Percentiles rank a stretch among this genome's conserved stretches.
Evolutionary conservation across 352 stramenopile genomes (phyloP).

Genomic region (Phytophthora macrochlamydospora): DNA sequence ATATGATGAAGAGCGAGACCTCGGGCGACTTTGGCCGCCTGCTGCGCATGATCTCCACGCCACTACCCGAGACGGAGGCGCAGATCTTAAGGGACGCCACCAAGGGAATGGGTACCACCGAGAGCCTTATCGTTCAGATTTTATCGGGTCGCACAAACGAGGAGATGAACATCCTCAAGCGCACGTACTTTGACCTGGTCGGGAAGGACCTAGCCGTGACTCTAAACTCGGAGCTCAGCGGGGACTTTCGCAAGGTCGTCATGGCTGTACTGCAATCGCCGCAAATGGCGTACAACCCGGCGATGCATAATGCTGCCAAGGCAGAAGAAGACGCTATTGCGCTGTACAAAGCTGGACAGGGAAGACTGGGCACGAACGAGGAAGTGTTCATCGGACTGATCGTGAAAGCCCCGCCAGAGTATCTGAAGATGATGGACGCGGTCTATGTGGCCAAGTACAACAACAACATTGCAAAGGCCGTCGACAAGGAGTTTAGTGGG

Average conservation of each 20-base stretch:
- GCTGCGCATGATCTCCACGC: conserved; percentile 75
- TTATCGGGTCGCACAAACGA: conserved; percentile 73
- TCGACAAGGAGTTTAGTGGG: conserved; percentile 85
- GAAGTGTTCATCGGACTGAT: conserved; percentile 70
- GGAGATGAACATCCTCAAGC: conserved; percentile 84
- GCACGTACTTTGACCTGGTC: conserved; percentile 74
- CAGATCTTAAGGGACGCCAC: conserved; percentile 70
- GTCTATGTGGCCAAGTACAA: conserved; percentile 83
- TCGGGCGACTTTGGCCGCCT: conserved; percentile 76
- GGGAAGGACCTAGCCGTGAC: conserved; percentile 72
- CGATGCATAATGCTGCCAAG: conserved; percentile 67
- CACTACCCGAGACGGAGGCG: conserved; percentile 73
- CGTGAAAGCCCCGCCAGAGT: conserved; percentile 60
- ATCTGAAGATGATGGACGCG: conserved; percentile 68
- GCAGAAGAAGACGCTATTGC: conserved; percentile 64
- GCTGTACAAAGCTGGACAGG: conserved; percentile 83
- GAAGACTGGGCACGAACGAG: conserved; percentile 75
- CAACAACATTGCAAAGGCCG: conserved; percentile 77
- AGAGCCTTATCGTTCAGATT: conserved; percentile 74
- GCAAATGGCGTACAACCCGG: conserved; percentile 57
- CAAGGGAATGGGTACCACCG: conserved; percentile 75
- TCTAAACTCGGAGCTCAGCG: conserved; percentile 70
- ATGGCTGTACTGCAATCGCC: conserved; percentile 70
- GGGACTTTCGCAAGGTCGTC: conserved; percentile 77
- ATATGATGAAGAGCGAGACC: conserved; percentile 70